Evolutionary conservation across 352 stramenopile species (phyloP), one percentile per base, ranked within the genome.

Genomic region (Blastocystis sp.): DNA sequence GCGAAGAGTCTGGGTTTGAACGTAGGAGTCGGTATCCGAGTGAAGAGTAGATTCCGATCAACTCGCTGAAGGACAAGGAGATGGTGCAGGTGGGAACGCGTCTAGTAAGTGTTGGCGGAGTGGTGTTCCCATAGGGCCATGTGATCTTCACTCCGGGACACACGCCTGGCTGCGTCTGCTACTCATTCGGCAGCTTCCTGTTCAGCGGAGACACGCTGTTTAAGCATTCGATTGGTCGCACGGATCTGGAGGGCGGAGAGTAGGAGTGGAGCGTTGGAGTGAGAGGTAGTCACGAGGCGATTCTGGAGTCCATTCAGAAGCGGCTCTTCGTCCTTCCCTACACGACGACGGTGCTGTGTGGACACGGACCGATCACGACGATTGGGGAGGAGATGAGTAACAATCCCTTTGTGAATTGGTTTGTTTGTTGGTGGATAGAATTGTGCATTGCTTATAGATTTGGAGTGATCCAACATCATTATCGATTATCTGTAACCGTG

Each of bases 151-250:
- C 73, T 32, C 73, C 73, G 16, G 73, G 73, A 57, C 73, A 84
- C 49, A 84, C 73, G 1, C 54, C 54, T 8, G 73, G 73, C 29
- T 84, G 42, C 24, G 27, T 73, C 16, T 84, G 73, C 73, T 84
- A 73, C 32, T 53, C 24, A 6, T 84, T 84, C 36, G 73, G 73
- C 14, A 42, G 27, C 27, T 84, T 84, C n/a, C 24, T 84, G 21
- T 84, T 84, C 49, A 42, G 14, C 36, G 73, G 73, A 53, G 73
- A 84, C 48, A 84, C 73, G 11, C 73, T 84, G 32, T 49, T 84
- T 59, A 61, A 61, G 21, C 18, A 32, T n/a, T 61, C 40, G n/a
- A 78, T 78, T n/a, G 67, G 67, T 9, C 14, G 42, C 27, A 78
- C 67, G 4, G 40, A 57, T n/a, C 16, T 61, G 14, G 67, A 57